Conservation (phyloP, 768 basidiomycete species). For the Tylopilus intermedius region DNA sequence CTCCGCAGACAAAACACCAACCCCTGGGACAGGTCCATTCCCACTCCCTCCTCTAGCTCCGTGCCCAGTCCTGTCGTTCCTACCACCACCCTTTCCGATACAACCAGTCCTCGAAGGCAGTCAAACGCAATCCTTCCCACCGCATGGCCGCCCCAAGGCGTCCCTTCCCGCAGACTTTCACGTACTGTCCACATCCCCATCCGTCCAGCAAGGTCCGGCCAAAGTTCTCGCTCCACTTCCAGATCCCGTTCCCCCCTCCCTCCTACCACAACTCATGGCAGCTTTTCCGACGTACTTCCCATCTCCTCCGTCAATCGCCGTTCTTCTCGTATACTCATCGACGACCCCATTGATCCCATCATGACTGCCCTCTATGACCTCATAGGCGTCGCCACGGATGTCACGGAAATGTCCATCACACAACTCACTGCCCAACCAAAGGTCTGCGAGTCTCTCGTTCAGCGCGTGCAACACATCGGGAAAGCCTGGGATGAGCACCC, state of each 20-base stretch:
- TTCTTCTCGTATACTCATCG: constrained; percentile 76
- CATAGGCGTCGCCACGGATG: constrained; percentile 89
- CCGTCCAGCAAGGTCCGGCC: constrained; percentile 62
- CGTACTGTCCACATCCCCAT: constrained; percentile 75
- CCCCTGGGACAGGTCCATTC: constrained; percentile 57
- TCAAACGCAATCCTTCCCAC: constrained; percentile 44
- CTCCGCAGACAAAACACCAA: constrained; percentile 60
- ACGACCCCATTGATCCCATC: constrained; percentile 85
- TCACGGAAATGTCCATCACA: constrained; percentile 82
- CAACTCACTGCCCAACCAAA: constrained; percentile 85
- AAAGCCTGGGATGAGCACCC: constrained; percentile 97
- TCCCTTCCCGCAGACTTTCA: constrained; percentile 75
- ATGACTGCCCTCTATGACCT: constrained; percentile 88
- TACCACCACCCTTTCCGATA: constrained; percentile 57
- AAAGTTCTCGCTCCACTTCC: constrained; percentile 90
- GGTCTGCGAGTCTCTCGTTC: constrained; percentile 79
- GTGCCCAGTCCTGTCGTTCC: constrained; percentile 61
- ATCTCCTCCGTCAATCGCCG: constrained; percentile 56
- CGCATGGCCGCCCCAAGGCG: constrained; percentile 51
- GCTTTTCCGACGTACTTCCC: constrained; percentile 54
- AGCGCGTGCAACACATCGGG: constrained; percentile 86
- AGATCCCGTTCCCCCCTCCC: constrained; percentile 92
- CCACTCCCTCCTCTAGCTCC: constrained; percentile 50
- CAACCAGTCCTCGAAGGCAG: constrained; percentile 62
- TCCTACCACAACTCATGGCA: constrained; percentile 55